phyloP scores from a whole-genome alignment of 164 flowering plant genomes.

The Taxillus chinensis region DNA sequence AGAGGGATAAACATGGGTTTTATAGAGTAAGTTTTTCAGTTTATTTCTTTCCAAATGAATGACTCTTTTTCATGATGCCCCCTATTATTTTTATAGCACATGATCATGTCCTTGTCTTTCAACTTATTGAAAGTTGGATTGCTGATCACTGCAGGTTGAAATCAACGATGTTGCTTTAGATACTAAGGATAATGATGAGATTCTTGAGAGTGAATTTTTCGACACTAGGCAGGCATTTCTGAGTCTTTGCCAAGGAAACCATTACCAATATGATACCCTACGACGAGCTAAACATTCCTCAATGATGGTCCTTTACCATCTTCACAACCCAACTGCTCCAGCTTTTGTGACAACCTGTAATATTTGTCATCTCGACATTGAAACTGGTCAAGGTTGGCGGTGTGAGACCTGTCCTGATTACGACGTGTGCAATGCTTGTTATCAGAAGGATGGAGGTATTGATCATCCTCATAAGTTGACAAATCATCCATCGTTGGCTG shows the following conservation, averaged over 20 bases:
- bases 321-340: slow-evolving; percentile 98
- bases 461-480: slow-evolving; percentile 95
- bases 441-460: slow-evolving; percentile 65
- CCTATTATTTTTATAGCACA: neutral
- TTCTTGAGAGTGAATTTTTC: slow-evolving; percentile 96
- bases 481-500: slow-evolving; percentile 72
- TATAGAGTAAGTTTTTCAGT: slow-evolving; percentile 43
- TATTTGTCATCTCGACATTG: slow-evolving; percentile 73
- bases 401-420: slow-evolving; percentile 98
- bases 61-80: neutral
- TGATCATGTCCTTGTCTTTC: neutral
- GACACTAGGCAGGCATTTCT: slow-evolving; percentile 97
- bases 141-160: slow-evolving; percentile 49
- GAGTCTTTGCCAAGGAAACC: slow-evolving; percentile 98
- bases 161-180: slow-evolving; percentile 71
- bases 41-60: neutral
- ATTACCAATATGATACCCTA: slow-evolving; percentile 97
- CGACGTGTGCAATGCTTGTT: slow-evolving; percentile 87
- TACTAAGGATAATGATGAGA: slow-evolving; percentile 92
- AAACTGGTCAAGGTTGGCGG: slow-evolving; percentile 98
- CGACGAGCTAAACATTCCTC: slow-evolving; percentile 98
- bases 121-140: neutral
- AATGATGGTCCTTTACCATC: slow-evolving; percentile 99
- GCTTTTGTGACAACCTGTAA: slow-evolving; percentile 94
- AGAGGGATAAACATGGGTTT: slow-evolving; percentile 65